These are phyloP conservation scores for Globisporangium orthogonon DNA, from an alignment of 352 stramenopile genomes.

Conservation along the genomic window DNA sequence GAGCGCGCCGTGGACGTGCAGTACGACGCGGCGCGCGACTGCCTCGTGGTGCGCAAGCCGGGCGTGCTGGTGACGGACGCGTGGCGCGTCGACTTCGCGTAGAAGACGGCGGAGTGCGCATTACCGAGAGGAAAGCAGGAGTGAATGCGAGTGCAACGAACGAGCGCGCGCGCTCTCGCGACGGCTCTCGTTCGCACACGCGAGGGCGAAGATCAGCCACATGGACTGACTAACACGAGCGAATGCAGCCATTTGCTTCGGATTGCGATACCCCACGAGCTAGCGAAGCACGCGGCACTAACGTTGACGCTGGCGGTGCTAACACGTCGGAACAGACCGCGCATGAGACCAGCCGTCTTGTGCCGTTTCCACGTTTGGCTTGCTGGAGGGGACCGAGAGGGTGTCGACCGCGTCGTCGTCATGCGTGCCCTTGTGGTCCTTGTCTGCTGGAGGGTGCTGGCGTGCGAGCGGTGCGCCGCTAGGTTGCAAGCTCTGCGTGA, in stretches of 20 bases:
- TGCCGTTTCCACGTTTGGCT: too few relatives aligned
- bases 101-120: neutral
- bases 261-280: neutral
- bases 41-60: constrained; percentile 85
- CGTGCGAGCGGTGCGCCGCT: too few relatives aligned
- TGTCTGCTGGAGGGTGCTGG: too few relatives aligned
- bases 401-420: too few relatives aligned
- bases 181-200: too few relatives aligned
- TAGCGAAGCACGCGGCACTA: too few relatives aligned
- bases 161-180: too few relatives aligned
- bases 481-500: neutral
- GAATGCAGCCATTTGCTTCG: neutral
- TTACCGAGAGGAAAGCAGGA: neutral
- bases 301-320: too few relatives aligned
- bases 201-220: too few relatives aligned
- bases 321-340: neutral
- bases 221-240: neutral
- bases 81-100: constrained; percentile 65
- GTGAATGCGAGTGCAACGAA: neutral
- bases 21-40: constrained; percentile 57
- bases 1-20: constrained; percentile 43
- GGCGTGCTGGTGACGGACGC: constrained; percentile 54
- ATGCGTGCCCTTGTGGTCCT: too few relatives aligned
- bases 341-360: too few relatives aligned
- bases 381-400: too few relatives aligned